Evolutionary conservation across 805 yeast species (phyloP).

Genomic region (Starmerella apicola): DNA sequence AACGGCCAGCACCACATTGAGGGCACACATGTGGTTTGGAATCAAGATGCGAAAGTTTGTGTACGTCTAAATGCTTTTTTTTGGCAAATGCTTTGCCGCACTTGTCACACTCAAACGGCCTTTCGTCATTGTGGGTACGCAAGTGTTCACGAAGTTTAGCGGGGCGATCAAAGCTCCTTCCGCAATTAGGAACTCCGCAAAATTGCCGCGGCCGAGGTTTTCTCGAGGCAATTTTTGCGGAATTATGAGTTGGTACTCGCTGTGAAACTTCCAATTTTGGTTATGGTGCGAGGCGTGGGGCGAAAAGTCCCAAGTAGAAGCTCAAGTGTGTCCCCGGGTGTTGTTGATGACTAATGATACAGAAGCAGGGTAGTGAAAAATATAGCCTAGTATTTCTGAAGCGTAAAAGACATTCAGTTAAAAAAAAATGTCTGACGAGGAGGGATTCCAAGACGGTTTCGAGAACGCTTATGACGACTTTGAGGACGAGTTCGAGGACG

Average conservation of each 20-base stretch:
- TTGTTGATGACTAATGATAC: no score
- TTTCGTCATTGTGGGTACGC: constrained; percentile 60
- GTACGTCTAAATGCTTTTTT: constrained; percentile 70
- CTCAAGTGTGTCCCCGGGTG: no score
- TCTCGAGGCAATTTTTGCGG: no score
- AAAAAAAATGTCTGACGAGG: constrained; percentile 38
- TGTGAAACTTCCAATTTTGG: no score
- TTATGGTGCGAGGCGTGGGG: no score
- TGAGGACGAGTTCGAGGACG: constrained; percentile 71
- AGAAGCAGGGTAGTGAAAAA: no score
- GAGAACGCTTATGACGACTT: constrained; percentile 58
- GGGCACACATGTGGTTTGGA: constrained; percentile 63
- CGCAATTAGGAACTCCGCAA: constrained; percentile 51
- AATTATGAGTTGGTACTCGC: no score
- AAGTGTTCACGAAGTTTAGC: constrained; percentile 72
- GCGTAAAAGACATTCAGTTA: no score
- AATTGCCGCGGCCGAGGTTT: constrained; percentile 29
- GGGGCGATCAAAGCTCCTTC: constrained; percentile 68
- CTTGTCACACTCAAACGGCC: constrained; percentile 58
- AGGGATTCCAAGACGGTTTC: constrained; percentile 41
- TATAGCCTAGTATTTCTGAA: no score
- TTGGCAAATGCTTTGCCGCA: constrained; percentile 61
- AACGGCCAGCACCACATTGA: constrained; percentile 70
- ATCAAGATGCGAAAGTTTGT: constrained; percentile 48
- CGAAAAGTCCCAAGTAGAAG: no score